Percentiles rank a stretch among this genome's conserved stretches.
Conservation (phyloP, 768 basidiomycete species). For the Russula griseocarnosa region DNA sequence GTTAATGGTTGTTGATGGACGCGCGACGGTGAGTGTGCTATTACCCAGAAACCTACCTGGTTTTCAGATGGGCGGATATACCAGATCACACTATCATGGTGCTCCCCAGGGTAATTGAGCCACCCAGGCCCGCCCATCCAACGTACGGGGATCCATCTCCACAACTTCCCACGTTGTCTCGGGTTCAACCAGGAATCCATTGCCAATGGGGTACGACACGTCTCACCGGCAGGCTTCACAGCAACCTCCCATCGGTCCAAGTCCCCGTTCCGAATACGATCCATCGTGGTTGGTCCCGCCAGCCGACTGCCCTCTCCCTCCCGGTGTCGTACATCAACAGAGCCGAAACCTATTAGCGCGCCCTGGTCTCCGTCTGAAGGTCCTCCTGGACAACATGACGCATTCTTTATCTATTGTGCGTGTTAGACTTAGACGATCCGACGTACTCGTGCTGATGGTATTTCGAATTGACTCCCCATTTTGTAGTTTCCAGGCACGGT, state of each 20-base stretch:
- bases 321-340: neutral
- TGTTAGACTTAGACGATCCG: neutral
- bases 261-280: neutral
- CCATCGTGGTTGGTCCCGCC: neutral
- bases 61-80: neutral
- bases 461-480: neutral
- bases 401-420: slow-evolving; percentile 6
- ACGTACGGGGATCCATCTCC: neutral
- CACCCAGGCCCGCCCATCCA: too few relatives aligned
- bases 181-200: neutral
- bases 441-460: neutral
- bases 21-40: slow-evolving; percentile 38
- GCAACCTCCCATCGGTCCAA: neutral
- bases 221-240: neutral
- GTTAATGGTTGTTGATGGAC: slow-evolving; percentile 47
- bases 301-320: neutral
- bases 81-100: too few relatives aligned
- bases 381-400: too few relatives aligned
- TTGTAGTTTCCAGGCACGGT: slow-evolving; percentile 2
- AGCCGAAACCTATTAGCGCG: neutral
- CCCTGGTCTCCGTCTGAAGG: neutral
- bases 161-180: neutral
- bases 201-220: neutral
- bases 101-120: neutral
- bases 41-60: neutral